Evolutionary conservation across 2,329 filamentous ascomycete genomes (phyloP).

Genomic region (Rasamsonia emersonii): DNA sequence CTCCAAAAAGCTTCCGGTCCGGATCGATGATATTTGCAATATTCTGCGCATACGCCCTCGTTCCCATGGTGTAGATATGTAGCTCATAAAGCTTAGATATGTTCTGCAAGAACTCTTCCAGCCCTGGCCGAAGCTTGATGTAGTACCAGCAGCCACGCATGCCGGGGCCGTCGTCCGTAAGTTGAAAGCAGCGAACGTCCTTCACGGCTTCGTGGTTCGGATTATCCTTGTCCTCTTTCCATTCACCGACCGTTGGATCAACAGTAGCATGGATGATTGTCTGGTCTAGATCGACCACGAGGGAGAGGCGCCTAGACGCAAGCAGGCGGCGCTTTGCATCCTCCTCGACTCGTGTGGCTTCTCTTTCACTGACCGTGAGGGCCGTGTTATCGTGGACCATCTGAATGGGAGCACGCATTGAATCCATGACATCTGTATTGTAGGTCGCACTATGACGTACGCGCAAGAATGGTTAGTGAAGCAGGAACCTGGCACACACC

Average conservation of each 20-base stretch:
- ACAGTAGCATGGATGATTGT: slow-evolving; percentile 98
- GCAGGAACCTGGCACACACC: slow-evolving; percentile 1
- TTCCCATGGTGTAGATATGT: slow-evolving; percentile 99
- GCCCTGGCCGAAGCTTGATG: slow-evolving; percentile 88
- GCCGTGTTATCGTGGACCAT: slow-evolving; percentile 89
- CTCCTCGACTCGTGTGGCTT: slow-evolving; percentile 74
- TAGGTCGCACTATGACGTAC: slow-evolving; percentile 52
- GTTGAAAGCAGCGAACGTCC: slow-evolving; percentile 79
- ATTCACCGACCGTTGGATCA: slow-evolving; percentile 91
- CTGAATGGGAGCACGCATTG: slow-evolving; percentile 81
- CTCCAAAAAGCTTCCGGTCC: slow-evolving; percentile 78
- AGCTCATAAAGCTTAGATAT: slow-evolving; percentile 80
- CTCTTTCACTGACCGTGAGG: slow-evolving; percentile 72
- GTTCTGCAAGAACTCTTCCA: slow-evolving; percentile 69
- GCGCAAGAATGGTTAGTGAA: slow-evolving; percentile 1
- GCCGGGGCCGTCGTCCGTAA: slow-evolving; percentile 73
- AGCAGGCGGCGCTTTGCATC: slow-evolving; percentile 78
- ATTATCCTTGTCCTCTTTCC: slow-evolving; percentile 80
- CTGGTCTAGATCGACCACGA: slow-evolving; percentile 95
- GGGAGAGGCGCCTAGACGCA: slow-evolving; percentile 70
- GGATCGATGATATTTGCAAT: slow-evolving; percentile 93
- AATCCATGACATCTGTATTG: slow-evolving; percentile 69
- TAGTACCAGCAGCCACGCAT: slow-evolving; percentile 87
- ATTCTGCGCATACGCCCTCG: slow-evolving; percentile 84
- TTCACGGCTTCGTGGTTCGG: slow-evolving; percentile 88